Evolutionary conservation across 192 early-diverging fungal species (phyloP).

Genomic region (Radiomyces spectabilis): DNA sequence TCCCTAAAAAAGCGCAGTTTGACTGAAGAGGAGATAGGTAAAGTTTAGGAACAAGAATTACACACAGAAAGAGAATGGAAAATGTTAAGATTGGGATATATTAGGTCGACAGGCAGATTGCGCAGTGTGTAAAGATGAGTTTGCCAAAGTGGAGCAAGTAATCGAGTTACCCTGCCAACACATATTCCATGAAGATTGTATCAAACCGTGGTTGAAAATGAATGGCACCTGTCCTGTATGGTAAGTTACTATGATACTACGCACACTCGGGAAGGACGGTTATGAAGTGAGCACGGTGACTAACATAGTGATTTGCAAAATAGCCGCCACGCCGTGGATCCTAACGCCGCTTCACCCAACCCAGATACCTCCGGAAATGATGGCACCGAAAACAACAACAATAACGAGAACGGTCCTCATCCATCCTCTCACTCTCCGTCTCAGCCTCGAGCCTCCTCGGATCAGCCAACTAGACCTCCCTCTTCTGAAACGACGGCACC

Average conservation of each 20-base stretch:
- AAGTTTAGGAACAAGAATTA: too few species aligned
- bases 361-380: neutral
- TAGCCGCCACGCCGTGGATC: slow-evolving; percentile 13
- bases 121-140: slow-evolving; percentile 89
- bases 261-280: neutral
- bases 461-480: too few species aligned
- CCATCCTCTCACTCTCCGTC: neutral
- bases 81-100: neutral
- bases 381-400: neutral
- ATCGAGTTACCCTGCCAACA: slow-evolving; percentile 79
- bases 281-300: neutral
- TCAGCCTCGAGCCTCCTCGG: too few species aligned
- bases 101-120: slow-evolving; percentile 67
- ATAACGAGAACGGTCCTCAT: neutral
- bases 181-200: slow-evolving; percentile 82
- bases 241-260: slow-evolving; percentile 28
- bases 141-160: slow-evolving; percentile 54
- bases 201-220: slow-evolving; percentile 87
- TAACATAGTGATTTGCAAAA: neutral
- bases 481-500: neutral
- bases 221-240: slow-evolving; percentile 94
- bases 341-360: too few species aligned
- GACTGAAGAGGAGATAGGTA: slow-evolving; percentile 43
- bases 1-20: slow-evolving; percentile 51
- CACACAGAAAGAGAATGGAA: slow-evolving; percentile 1